Conservation (phyloP, 2,329 filamentous ascomycete species). For the Cercospora zeae-maydis region DNA sequence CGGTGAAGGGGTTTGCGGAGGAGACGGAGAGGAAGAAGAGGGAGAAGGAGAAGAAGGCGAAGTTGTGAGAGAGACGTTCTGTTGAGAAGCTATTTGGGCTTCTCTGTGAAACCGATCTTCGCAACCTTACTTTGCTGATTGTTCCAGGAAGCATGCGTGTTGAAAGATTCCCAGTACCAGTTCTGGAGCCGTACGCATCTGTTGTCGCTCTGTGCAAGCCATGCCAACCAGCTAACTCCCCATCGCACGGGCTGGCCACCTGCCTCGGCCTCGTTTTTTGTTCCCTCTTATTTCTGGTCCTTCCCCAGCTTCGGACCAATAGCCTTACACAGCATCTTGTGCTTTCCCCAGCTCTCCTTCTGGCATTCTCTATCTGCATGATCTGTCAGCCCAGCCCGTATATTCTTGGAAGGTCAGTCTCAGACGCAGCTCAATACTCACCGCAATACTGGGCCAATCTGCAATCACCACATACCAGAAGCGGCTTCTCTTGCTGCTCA, state of each 20-base stretch:
- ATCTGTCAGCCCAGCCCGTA: background rate
- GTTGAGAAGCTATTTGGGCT: background rate
- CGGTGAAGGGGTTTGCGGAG: constrained; percentile 21
- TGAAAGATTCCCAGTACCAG: background rate
- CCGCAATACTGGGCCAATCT: background rate
- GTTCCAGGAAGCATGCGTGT: background rate
- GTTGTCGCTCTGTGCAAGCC: background rate
- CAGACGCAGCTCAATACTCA: background rate
- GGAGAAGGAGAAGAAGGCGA: constrained; percentile 18
- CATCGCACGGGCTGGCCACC: background rate
- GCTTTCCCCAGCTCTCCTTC: constrained; percentile 1
- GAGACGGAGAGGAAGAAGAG: constrained; percentile 27
- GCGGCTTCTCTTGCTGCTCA: background rate
- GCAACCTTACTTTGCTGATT: background rate
- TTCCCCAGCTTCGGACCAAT: background rate
- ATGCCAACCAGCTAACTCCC: background rate
- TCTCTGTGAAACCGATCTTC: background rate
- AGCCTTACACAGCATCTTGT: constrained; percentile 1
- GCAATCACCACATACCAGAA: constrained; percentile 3
- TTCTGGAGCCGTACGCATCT: background rate
- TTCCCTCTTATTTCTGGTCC: background rate
- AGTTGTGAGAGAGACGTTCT: constrained; percentile 11
- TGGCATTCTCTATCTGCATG: background rate
- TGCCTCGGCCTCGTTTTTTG: background rate
- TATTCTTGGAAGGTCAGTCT: background rate